phyloP scores from a whole-genome alignment of 2,329 filamentous ascomycete genomes.

The Calcarisporium arbuscula region DNA sequence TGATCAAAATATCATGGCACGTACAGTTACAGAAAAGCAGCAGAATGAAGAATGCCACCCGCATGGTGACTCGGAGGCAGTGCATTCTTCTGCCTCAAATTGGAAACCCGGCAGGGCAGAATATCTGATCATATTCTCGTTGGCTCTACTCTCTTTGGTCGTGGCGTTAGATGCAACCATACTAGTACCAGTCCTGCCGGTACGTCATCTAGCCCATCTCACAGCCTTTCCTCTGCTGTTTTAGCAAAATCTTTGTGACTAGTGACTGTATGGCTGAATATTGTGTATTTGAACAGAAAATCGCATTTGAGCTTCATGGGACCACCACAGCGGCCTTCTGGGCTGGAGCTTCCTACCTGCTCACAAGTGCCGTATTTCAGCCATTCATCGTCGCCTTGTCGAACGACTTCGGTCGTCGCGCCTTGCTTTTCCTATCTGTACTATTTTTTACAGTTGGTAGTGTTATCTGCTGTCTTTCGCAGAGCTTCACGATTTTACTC shows the following conservation, averaged over 20 bases:
- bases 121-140: conserved; percentile 32
- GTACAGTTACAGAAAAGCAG: too few species aligned
- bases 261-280: neutral
- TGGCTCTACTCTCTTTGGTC: conserved; percentile 38
- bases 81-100: too few species aligned
- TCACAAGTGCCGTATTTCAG: conserved; percentile 10
- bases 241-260: neutral
- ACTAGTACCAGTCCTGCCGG: conserved; percentile 37
- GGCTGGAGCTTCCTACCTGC: neutral
- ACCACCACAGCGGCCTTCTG: neutral
- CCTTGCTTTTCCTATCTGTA: conserved; percentile 30
- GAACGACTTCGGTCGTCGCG: conserved; percentile 45
- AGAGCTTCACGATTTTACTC: conserved; percentile 39
- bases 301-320: neutral
- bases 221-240: too few species aligned
- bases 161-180: conserved; percentile 43
- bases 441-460: conserved; percentile 46
- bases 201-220: conserved; percentile 14
- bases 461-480: conserved; percentile 43
- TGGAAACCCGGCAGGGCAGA: conserved; percentile 33
- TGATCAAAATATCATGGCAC: too few species aligned
- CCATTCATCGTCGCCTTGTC: conserved; percentile 37
- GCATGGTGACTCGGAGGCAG: too few species aligned
- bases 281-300: neutral
- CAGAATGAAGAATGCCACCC: too few species aligned